Percentiles rank a stretch among this genome's conserved stretches.
These are phyloP conservation scores for Aspergillus sojae DNA, from an alignment of 2,329 filamentous ascomycete species.

Conservation along the genomic window DNA sequence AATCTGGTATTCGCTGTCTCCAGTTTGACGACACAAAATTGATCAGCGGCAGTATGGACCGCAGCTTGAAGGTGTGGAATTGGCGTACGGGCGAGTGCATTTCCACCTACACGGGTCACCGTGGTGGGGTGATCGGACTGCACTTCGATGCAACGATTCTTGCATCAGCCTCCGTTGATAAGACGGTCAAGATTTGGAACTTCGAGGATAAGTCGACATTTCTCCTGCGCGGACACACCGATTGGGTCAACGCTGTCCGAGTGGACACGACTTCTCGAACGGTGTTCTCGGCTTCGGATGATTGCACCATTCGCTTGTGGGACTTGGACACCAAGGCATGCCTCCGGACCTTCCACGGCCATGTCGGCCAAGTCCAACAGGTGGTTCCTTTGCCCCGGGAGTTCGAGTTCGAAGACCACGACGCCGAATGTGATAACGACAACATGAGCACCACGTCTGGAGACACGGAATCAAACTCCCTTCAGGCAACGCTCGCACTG, in stretches of 20 bases:
- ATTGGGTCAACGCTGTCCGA: conserved; percentile 97
- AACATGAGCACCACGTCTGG: conserved; percentile 45
- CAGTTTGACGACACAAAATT: conserved; percentile 93
- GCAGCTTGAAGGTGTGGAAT: conserved; percentile 91
- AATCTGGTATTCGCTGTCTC: conserved; percentile 78
- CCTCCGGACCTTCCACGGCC: conserved; percentile 77
- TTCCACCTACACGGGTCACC: conserved; percentile 77
- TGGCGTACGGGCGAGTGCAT: conserved; percentile 89
- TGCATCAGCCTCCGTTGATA: conserved; percentile 86
- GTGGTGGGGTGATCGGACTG: conserved; percentile 79
- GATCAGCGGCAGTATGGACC: conserved; percentile 86
- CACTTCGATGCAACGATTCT: conserved; percentile 85
- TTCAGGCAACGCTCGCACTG: conserved; percentile 27
- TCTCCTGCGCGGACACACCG: conserved; percentile 77
- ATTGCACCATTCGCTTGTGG: conserved; percentile 89
- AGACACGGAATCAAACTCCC: conserved; percentile 29
- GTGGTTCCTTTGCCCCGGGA: conserved; percentile 81
- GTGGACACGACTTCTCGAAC: conserved; percentile 82
- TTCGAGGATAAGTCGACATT: conserved; percentile 82
- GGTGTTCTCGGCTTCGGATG: conserved; percentile 89
- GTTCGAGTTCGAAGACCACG: conserved; percentile 82
- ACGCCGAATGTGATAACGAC: conserved; percentile 60
- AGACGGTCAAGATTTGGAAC: conserved; percentile 89
- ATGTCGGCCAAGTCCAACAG: conserved; percentile 95
- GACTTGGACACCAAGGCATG: conserved; percentile 82